Evolutionary conservation across 768 basidiomycete genomes (phyloP), one percentile per base, ranked within the genome.

Genomic region (Tylopilus sp.): DNA sequence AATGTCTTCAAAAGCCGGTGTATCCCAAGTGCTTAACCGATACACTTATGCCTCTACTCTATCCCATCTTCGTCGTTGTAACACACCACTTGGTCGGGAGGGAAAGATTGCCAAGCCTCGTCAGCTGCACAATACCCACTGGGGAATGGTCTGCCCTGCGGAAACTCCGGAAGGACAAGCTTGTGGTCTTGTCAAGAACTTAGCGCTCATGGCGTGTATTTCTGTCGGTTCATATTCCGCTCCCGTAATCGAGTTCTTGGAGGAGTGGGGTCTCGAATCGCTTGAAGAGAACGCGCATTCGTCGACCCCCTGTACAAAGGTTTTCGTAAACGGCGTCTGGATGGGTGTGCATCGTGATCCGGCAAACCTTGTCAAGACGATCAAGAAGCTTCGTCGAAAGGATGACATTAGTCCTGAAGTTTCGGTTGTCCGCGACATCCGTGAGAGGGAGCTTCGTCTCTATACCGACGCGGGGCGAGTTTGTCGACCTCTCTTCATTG

Each of bases 101-200:
- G 95, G 95, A 52, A 99, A 99, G 75, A 98, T 98, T 54, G 97
- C 97, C 42, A 98, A 98, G 69, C 97, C 97, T 52, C 97, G 97
- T 63, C 97, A 99, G 63, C 77, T 99, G 50, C 97, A 99, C 71
- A 99, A 99, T 65, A 98, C 97, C 1, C 97, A 99, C 64, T 99
- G 97, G 97, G 97, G 97, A 33, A 98, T 99, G 97, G 97, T 99
- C 19, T 99, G 97, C 67, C 97, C 97, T 38, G 97, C 97, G 34
- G 97, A 99, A 71, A 99, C 97, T 4, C 97, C 97, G 2, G 97
- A 99, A 84, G 97, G 97, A 42, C 97, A 98, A 70, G 97, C 97
- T 55, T 99, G 97, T 73, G 97, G 97, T 73, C 82, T 98, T 40
- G 97, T 98, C 73, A 98, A 99, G 77, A 98, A 99, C 72, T 75